Percentiles rank a stretch among this genome's conserved stretches.
Conservation (phyloP, 2,329 filamentous ascomycete genomes). For the Penicillium occitanis region DNA sequence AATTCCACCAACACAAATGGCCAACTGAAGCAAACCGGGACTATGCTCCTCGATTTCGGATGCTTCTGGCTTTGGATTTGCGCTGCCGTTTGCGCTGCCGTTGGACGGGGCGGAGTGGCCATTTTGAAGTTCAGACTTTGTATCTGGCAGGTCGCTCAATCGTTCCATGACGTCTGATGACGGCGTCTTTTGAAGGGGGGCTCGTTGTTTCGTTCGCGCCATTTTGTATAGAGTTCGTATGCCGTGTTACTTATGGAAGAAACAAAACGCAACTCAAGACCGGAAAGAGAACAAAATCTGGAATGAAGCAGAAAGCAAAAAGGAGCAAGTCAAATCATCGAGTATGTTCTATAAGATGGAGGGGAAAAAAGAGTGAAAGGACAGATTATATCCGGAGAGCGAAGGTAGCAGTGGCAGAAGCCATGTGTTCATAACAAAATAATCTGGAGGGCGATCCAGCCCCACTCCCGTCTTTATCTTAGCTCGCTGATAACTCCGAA, state of each 20-base stretch:
- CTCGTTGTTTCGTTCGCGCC: slow-evolving; percentile 70
- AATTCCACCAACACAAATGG: slow-evolving; percentile 89
- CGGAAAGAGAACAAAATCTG: neutral
- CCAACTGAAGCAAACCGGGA: slow-evolving; percentile 69
- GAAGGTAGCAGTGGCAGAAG: slow-evolving; percentile 11
- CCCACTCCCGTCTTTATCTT: slow-evolving; percentile 6
- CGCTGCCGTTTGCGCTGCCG: slow-evolving; percentile 32
- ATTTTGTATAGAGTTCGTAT: slow-evolving; percentile 44
- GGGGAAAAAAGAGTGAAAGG: neutral
- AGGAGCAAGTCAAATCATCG: neutral
- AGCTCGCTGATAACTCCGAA: slow-evolving; percentile 10
- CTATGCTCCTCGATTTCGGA: slow-evolving; percentile 25
- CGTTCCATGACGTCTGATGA: slow-evolving; percentile 64
- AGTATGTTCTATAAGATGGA: neutral
- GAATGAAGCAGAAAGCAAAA: neutral
- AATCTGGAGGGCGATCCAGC: neutral
- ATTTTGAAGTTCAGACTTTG: slow-evolving; percentile 22
- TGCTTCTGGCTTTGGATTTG: slow-evolving; percentile 15
- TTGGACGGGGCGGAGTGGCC: slow-evolving; percentile 8
- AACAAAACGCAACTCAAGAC: neutral
- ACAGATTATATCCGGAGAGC: neutral
- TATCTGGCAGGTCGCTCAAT: slow-evolving; percentile 34
- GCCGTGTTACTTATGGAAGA: neutral
- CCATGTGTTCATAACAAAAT: slow-evolving; percentile 22
- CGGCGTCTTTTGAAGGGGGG: slow-evolving; percentile 63